phyloP scores from a whole-genome alignment of 257 asterid species.

The Sherardia arvensis region DNA sequence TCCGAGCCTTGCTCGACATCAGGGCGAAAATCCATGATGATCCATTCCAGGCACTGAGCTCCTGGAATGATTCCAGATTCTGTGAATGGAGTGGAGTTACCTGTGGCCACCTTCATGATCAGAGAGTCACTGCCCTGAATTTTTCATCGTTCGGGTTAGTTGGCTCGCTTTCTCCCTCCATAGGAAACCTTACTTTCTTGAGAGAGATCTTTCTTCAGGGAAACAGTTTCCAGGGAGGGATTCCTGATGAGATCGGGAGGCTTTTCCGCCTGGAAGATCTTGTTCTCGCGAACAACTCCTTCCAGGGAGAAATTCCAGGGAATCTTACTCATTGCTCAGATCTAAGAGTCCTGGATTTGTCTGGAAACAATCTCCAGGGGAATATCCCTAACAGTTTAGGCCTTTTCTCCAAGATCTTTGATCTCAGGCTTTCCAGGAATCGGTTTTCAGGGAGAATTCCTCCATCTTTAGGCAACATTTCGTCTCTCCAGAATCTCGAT shows the following conservation, averaged over 20 bases:
- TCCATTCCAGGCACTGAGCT: constrained; percentile 11
- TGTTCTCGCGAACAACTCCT: neutral
- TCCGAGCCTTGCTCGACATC: constrained; percentile 13
- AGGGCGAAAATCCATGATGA: constrained; percentile 8
- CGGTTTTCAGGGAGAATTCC: constrained; percentile 12
- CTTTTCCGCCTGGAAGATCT: constrained; percentile 3
- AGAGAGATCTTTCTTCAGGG: constrained; percentile 6
- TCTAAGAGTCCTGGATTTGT: neutral
- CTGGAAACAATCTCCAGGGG: constrained; percentile 8
- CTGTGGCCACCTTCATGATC: constrained; percentile 2
- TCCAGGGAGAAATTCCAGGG: neutral
- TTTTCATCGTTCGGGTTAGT: neutral
- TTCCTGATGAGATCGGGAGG: neutral
- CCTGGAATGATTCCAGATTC: constrained; percentile 11
- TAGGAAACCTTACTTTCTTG: constrained; percentile 5
- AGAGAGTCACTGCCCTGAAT: neutral
- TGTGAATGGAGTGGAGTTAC: constrained; percentile 11
- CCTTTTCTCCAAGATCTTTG: constrained; percentile 4
- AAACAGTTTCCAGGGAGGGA: neutral
- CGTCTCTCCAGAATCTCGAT: constrained; percentile 11
- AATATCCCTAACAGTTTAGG: neutral
- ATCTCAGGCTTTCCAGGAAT: constrained; percentile 10
- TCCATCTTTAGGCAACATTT: constrained; percentile 13
- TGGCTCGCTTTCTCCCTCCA: constrained; percentile 6
- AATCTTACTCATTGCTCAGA: neutral